phyloP scores from a whole-genome alignment of 2,329 filamentous ascomycete genomes.

The Apiospora phragmitis region DNA sequence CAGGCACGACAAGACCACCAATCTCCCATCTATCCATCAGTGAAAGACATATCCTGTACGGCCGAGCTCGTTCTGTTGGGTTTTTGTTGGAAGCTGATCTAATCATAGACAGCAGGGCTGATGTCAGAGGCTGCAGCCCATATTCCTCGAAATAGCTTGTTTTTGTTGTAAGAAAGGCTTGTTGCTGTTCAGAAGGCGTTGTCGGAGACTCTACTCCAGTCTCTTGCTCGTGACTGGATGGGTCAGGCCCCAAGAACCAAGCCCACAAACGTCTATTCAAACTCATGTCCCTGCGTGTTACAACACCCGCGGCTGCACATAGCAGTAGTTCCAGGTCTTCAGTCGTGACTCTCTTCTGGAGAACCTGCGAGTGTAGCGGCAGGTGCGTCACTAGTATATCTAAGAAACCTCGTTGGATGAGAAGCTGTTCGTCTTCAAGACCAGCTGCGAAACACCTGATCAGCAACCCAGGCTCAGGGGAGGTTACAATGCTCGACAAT shows the following conservation, averaged over 20 bases:
- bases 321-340: conserved; percentile 81
- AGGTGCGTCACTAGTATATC: conserved; percentile 90
- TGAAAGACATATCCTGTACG: conserved; percentile 89
- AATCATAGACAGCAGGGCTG: conserved; percentile 77
- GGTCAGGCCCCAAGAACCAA: conserved; percentile 87
- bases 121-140: conserved; percentile 73
- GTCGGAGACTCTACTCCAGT: conserved; percentile 45
- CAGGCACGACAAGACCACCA: conserved; percentile 82
- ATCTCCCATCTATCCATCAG: conserved; percentile 99
- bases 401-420: conserved; percentile 92
- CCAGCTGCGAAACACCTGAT: conserved; percentile 91
- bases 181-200: conserved; percentile 42
- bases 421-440: conserved; percentile 79
- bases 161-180: conserved; percentile 53
- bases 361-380: conserved; percentile 77
- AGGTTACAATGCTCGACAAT: conserved; percentile 68
- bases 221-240: conserved; percentile 49
- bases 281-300: conserved; percentile 92
- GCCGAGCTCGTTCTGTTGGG: conserved; percentile 72
- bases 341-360: conserved; percentile 72
- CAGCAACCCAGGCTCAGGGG: conserved; percentile 87
- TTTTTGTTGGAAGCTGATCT: conserved; percentile 48
- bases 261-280: conserved; percentile 92
- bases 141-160: conserved; percentile 82
- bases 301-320: conserved; percentile 81